Conservation (phyloP, 106 monocot species). For the Amphibolis antarctica region DNA sequence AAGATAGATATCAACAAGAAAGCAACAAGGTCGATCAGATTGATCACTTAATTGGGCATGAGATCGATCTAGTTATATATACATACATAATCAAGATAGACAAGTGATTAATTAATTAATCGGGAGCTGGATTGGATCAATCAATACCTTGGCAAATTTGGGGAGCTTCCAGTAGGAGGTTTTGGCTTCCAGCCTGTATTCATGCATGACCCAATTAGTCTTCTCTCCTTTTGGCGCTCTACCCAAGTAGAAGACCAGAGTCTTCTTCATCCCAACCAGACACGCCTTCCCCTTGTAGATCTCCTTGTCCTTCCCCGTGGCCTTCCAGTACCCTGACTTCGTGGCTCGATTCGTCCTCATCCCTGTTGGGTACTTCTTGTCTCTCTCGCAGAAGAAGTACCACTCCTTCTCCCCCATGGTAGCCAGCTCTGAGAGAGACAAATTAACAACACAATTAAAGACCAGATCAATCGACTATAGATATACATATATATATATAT, state of each 20-base stretch:
- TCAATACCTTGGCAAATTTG: neutral
- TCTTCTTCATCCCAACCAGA: slow-evolving; percentile 73
- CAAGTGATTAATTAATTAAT: too few species aligned
- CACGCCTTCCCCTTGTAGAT: slow-evolving; percentile 27
- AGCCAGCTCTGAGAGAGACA: slow-evolving; percentile 26
- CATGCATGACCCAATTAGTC: slow-evolving; percentile 72
- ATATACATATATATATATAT: too few species aligned
- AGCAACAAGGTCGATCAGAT: neutral
- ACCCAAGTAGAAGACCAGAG: slow-evolving; percentile 76
- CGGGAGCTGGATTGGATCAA: too few species aligned
- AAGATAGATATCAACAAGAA: slow-evolving; percentile 4
- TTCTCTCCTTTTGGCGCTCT: slow-evolving; percentile 64
- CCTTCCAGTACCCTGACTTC: slow-evolving; percentile 72
- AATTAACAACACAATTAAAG: neutral
- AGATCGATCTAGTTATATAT: too few species aligned
- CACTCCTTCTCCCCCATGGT: slow-evolving; percentile 81
- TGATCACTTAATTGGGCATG: neutral
- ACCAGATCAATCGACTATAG: neutral
- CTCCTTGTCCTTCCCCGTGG: slow-evolving; percentile 74
- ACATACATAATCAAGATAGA: too few species aligned
- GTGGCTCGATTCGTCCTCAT: slow-evolving; percentile 75
- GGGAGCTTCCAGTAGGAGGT: slow-evolving; percentile 11
- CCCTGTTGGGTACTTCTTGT: slow-evolving; percentile 70
- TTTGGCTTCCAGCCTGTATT: slow-evolving; percentile 54
- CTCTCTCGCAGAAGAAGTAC: slow-evolving; percentile 69